A percentile compares a stretch with the other conserved stretches of the same genome.
phyloP scores from a whole-genome alignment of 495 filamentous ascomycete species.

The Podospora appendiculata region DNA sequence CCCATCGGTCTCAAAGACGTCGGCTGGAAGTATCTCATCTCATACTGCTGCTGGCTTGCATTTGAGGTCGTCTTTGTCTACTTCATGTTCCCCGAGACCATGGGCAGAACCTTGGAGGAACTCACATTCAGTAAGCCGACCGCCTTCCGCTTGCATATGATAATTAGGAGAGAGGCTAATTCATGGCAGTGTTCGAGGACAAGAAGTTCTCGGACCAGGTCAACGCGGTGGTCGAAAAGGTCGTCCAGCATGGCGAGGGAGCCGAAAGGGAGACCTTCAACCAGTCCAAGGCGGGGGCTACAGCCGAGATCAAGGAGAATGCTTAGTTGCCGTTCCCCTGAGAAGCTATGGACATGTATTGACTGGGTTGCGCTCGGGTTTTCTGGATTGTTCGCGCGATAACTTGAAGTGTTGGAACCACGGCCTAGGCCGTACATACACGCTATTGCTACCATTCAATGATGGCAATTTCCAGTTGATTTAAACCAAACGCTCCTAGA shows the following conservation, averaged over 20 bases:
- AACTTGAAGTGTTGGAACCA: too few species aligned
- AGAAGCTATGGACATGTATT: too few species aligned
- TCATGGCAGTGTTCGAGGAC: constrained; percentile 35
- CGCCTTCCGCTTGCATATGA: too few species aligned
- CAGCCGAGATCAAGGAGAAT: neutral
- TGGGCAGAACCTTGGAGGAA: constrained; percentile 55
- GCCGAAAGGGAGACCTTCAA: neutral
- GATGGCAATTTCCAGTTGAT: too few species aligned
- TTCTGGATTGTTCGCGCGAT: too few species aligned
- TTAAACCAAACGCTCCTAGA: too few species aligned
- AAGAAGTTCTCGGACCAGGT: constrained; percentile 30
- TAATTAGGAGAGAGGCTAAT: neutral
- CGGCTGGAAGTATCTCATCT: constrained; percentile 50
- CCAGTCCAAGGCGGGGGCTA: neutral
- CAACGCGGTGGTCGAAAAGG: constrained; percentile 32
- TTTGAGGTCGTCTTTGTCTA: constrained; percentile 53
- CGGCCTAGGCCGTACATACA: too few species aligned
- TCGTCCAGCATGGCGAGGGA: constrained; percentile 13
- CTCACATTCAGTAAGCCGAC: constrained; percentile 55
- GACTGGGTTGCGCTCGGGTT: too few species aligned
- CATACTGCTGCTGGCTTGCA: constrained; percentile 47
- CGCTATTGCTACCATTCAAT: too few species aligned
- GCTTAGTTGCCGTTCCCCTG: too few species aligned
- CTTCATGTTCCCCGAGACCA: constrained; percentile 59
- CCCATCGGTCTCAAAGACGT: constrained; percentile 54